Evolutionary conservation across 305 asterid species (phyloP).

Genomic region (Fraxinus ornus): DNA sequence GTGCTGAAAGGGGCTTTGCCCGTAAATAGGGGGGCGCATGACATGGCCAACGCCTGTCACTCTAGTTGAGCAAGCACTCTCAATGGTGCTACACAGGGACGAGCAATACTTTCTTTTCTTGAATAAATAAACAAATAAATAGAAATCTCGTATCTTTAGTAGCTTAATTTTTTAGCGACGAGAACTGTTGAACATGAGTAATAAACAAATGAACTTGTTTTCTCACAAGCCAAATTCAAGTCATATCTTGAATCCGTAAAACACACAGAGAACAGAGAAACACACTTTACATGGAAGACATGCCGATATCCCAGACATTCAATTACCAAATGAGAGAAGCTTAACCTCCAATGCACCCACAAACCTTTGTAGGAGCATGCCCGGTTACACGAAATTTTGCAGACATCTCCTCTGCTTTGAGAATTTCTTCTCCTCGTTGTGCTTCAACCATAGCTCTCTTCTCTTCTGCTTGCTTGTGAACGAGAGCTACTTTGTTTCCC

Average conservation of each 20-base stretch:
- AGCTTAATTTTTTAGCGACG: not conserved
- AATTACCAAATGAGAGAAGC: not conserved
- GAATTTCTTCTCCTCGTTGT: slow-evolving; percentile 58
- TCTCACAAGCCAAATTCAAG: slow-evolving; percentile 16
- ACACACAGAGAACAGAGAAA: not conserved
- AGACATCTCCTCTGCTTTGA: slow-evolving; percentile 70
- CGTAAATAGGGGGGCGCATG: too few species aligned
- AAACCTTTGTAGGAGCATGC: slow-evolving; percentile 51
- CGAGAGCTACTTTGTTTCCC: slow-evolving; percentile 59
- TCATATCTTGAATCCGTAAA: not conserved
- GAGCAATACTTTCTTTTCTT: not conserved
- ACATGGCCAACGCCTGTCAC: too few species aligned
- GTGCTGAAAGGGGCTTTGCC: too few species aligned
- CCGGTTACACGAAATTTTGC: slow-evolving; percentile 74
- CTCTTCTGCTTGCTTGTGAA: slow-evolving; percentile 83
- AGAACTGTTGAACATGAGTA: not conserved
- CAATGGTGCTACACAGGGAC: not conserved
- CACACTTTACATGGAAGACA: not conserved
- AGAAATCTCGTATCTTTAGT: not conserved
- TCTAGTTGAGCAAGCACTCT: not conserved
- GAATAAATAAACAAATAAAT: not conserved
- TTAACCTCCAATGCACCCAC: slow-evolving; percentile 59
- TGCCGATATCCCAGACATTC: not conserved
- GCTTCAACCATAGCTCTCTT: slow-evolving; percentile 65
- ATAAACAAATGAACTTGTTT: not conserved